These are phyloP conservation scores for Aspergillus sclerotioniger DNA, from an alignment of 495 filamentous ascomycete genomes.

Conservation along the genomic window DNA sequence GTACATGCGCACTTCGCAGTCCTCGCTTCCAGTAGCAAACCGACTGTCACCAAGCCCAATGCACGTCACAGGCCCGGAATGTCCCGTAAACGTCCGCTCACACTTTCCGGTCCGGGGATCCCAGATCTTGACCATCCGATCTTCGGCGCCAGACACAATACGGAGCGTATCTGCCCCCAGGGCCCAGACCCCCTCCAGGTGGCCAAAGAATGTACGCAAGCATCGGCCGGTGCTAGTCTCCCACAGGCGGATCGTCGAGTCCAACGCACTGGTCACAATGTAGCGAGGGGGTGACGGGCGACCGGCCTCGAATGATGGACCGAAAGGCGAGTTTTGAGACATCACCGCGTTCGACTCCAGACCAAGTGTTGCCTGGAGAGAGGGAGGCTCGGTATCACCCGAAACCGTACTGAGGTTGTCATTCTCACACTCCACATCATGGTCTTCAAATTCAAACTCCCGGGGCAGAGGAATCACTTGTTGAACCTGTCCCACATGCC, in stretches of 20 bases:
- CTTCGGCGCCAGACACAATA: constrained; percentile 84
- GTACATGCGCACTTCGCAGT: constrained; percentile 85
- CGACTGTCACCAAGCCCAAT: constrained; percentile 84
- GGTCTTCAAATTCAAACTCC: constrained; percentile 83
- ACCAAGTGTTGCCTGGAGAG: constrained; percentile 16
- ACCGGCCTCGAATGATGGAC: constrained; percentile 54
- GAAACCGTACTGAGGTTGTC: constrained; percentile 41
- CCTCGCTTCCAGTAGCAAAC: constrained; percentile 88
- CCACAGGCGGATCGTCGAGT: constrained; percentile 91
- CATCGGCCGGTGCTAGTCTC: constrained; percentile 79
- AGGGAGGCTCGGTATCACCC: constrained; percentile 30
- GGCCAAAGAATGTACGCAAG: constrained; percentile 90
- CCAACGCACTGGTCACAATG: constrained; percentile 88
- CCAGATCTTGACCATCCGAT: constrained; percentile 97
- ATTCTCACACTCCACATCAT: constrained; percentile 57
- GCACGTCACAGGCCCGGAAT: constrained; percentile 86
- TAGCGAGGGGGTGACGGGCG: constrained; percentile 77
- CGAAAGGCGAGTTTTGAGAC: constrained; percentile 53
- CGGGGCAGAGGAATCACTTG: constrained; percentile 77
- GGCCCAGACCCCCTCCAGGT: constrained; percentile 94
- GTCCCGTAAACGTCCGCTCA: constrained; percentile 86
- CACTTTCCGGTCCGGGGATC: constrained; percentile 87
- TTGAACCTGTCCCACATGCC: constrained; percentile 95
- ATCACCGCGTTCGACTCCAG: constrained; percentile 30
- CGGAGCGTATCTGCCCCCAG: constrained; percentile 88